Evolutionary conservation across 2,329 filamentous ascomycete genomes (phyloP), one percentile per base, ranked within the genome.

Genomic region (Claviceps sp.): DNA sequence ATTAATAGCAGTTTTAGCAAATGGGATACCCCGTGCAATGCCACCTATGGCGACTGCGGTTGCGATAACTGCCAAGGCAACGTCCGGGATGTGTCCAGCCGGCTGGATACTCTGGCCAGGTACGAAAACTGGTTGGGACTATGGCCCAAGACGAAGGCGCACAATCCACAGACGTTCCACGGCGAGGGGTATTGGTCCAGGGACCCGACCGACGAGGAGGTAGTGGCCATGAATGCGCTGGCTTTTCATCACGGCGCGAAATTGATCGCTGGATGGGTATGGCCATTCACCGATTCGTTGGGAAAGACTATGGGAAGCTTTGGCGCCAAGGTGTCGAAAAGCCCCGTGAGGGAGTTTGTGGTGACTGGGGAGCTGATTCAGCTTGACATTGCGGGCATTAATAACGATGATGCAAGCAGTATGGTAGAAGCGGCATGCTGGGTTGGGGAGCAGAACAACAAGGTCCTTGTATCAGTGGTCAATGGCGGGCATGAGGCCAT

Each of bases 11-110:
- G 69, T 2, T 78, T 68, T 56, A 77, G 72, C 8, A 73, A 73
- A 43, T 83, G 77, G 70, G 68, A 71, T 53, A 83, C 79, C 0
- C 62, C 64, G 0, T 80, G 76, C 61, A 83, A 82, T 62, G 54
- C 65, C 3, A 82, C 79, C 0, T 76, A 81, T 50, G 80, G 80
- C 55, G 75, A 78, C 65, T 82, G 79, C 64, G 80, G 80, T 8
- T 84, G 81, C 62, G 80, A 84, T 60, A 74, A 78, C 62, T 84
- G 80, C 61, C 57, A 62, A 2, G 77, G 75, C 50, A 62, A 61
- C n/a, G 67, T 81, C 17, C 66, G 70, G 19, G 80, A 84, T 58
- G 73, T 82, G 0, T 40, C 68, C 1, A 47, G 54, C 13, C 65
- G 73, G 0, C 59, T 75, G 40, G 70, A 74, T 50, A 64, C 65